Conservation (phyloP, 2,329 filamentous ascomycete genomes). For the Colletotrichum lupini region DNA sequence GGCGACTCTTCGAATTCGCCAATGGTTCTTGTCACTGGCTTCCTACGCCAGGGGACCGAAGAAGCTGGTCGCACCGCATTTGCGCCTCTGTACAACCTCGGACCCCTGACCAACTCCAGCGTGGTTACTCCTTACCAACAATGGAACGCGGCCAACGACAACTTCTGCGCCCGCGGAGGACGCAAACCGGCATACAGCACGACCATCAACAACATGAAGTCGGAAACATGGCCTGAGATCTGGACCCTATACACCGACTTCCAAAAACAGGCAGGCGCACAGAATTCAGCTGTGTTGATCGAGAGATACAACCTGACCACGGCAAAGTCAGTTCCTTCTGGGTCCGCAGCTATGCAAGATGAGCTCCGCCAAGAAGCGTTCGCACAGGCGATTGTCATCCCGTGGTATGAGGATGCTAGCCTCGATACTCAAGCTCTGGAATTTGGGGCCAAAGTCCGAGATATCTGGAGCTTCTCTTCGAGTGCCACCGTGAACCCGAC, state of each 20-base stretch:
- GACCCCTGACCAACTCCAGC: conserved; percentile 41
- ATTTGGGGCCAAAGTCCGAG: conserved; percentile 46
- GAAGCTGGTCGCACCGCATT: conserved; percentile 45
- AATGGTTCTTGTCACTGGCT: conserved; percentile 44
- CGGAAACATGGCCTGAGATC: conserved; percentile 48
- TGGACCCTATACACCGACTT: conserved; percentile 52
- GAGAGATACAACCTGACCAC: conserved; percentile 50
- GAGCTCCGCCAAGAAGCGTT: conserved; percentile 46
- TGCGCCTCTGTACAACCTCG: conserved; percentile 47
- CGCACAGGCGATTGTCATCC: conserved; percentile 48
- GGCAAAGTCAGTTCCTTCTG: conserved; percentile 38
- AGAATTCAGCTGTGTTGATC: conserved; percentile 46
- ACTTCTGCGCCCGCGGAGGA: conserved; percentile 48
- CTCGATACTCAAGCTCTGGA: conserved; percentile 47
- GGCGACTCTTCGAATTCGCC: conserved; percentile 34
- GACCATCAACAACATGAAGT: conserved; percentile 46
- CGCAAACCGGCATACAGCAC: conserved; percentile 52
- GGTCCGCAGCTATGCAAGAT: conserved; percentile 42
- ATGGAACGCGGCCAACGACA: conserved; percentile 52
- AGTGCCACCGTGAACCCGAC: conserved; percentile 38
- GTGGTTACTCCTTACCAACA: conserved; percentile 46
- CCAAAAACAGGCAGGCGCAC: conserved; percentile 42
- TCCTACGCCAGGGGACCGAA: conserved; percentile 46
- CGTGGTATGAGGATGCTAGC: conserved; percentile 50
- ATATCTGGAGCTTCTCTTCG: conserved; percentile 40